Evolutionary conservation across 345 rosid species (phyloP), one percentile per base, ranked within the genome.

Genomic region (Pseudoturritis turrita): DNA sequence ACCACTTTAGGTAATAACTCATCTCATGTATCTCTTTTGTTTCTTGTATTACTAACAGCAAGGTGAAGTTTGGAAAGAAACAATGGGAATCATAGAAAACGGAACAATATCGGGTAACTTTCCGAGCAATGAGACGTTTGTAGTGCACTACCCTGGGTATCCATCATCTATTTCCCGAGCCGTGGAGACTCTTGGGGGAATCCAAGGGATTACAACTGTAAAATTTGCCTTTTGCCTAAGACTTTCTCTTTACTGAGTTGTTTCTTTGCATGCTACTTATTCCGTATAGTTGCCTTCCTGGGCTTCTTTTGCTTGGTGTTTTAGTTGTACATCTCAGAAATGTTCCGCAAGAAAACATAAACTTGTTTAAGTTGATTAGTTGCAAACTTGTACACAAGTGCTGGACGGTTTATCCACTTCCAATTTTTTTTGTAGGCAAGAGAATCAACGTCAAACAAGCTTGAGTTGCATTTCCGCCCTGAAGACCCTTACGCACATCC

Each of bases 401-500:
- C 6, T 62, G 45, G 29, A 33, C 6, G 52, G 67, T 70, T 21
- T 36, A 18, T 25, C 46, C 15, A 21, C 41, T 60, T 46, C 23
- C 13, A 21, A 2, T 2, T 2, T 35, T 0, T 15, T 67, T 71
- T 73, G 55, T 74, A 90, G 96, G 89, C 85, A 47, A 88, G 91
- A 50, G 81, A 79, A 60, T 86, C 86, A 15, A 49, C 62, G 23
- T 78, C 86, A 13, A 86, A 82, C 71, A 88, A 83, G 74, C 71
- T 91, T 77, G 92, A 88, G 85, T 87, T 94, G 25, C 79, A 62
- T 68, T 94, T 91, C 74, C 97, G 96, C 25, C 98, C 98, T 2
- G 91, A 91, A 63, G 98, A 94, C 68, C 97, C 96, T 1, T 87
- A 81, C 64, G 89, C 93, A 10, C 96, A 83, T 80, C 97, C 97